Percentiles rank a stretch among this genome's conserved stretches.
These are phyloP conservation scores for Aspergillus sp. DNA, from an alignment of 2,329 filamentous ascomycete genomes.

Conservation along the genomic window DNA sequence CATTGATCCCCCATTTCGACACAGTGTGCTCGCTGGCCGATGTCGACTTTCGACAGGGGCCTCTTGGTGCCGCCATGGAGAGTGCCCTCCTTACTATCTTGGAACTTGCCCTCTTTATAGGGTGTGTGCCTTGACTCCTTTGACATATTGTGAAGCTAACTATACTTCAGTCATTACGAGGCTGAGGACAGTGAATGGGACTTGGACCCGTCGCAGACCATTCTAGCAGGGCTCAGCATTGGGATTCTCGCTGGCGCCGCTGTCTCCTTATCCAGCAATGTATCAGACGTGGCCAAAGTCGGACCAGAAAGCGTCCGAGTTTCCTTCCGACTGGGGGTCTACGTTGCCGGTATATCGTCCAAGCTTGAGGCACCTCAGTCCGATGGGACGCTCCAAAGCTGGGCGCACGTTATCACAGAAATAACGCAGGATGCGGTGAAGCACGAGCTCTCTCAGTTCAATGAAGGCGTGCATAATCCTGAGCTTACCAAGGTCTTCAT, in stretches of 20 bases:
- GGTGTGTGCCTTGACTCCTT: slow-evolving; percentile 30
- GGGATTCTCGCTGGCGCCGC: slow-evolving; percentile 48
- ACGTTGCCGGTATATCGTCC: slow-evolving; percentile 1
- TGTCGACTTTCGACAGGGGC: slow-evolving; percentile 38
- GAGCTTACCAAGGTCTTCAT: slow-evolving; percentile 21
- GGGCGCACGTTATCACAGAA: slow-evolving; percentile 13
- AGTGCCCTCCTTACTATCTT: slow-evolving; percentile 44
- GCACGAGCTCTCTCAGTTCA: slow-evolving; percentile 7
- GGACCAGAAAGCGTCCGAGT: slow-evolving; percentile 45
- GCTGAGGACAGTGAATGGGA: slow-evolving; percentile 23
- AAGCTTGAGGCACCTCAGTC: slow-evolving; percentile 41
- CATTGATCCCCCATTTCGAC: slow-evolving; percentile 23
- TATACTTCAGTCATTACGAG: slow-evolving; percentile 28
- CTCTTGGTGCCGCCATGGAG: slow-evolving; percentile 47
- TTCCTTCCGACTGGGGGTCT: slow-evolving; percentile 48
- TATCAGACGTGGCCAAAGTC: slow-evolving; percentile 41
- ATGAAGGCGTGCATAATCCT: slow-evolving; percentile 8
- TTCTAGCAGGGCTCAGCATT: slow-evolving; percentile 46
- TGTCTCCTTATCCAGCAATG: slow-evolving; percentile 40
- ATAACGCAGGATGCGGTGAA: slow-evolving; percentile 5
- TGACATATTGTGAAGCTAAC: not conserved
- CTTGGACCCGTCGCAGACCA: slow-evolving; percentile 23
- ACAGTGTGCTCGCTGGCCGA: slow-evolving; percentile 12
- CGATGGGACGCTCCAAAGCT: slow-evolving; percentile 11
- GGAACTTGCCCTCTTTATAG: slow-evolving; percentile 47